Base-by-base conservation (phyloP, 1,284 basidiomycete species). In the Austroboletus niveus region DNA sequence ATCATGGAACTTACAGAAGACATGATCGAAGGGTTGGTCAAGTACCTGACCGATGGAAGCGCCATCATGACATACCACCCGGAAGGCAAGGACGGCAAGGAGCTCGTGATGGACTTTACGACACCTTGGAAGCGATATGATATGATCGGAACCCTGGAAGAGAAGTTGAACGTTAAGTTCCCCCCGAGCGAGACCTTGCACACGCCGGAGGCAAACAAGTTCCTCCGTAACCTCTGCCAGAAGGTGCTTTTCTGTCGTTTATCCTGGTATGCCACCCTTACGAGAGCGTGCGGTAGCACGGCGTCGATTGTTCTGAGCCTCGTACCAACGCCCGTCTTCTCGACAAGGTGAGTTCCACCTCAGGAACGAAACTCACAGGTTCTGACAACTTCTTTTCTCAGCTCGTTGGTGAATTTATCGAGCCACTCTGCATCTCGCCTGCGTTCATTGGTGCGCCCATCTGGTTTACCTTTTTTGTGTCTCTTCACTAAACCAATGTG, bases 111-210 rank as follows among this genome's bases (percentile, higher is more conserved):
- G 55, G 90, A 99, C 64, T 99, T 98, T 74, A 74, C 86, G 72
- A 79, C 88, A 45, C 96, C 96, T n/a, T 99, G 97, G 97, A 98
- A 98, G 89, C 79, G 93, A 58, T 97, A 95, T 69, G 94, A 99
- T 74, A 99, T 99, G 96, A 97, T 97, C 59, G 85, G 79, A 65
- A 98, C 97, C 50, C 76, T 99, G 51, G 96, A 99, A 77, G 87
- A 94, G 77, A 94, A 98, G 82, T 76, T 96, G 52, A 79, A 80
- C 42, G 91, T 92, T 67, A 95, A 82, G 74, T 98, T 99, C 84
- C 96, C 96, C 3, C 85, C 92, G 49, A 94, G 93, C 39, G 91
- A 98, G 54, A 87, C 89, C 39, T 78, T 99, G 44, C 92, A 97
- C 69, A 92, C 92, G 6, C 84, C 87, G 4, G 89, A 93, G 71